phyloP scores from a whole-genome alignment of 805 yeast genomes.

The Metschnikowia continentalis region DNA sequence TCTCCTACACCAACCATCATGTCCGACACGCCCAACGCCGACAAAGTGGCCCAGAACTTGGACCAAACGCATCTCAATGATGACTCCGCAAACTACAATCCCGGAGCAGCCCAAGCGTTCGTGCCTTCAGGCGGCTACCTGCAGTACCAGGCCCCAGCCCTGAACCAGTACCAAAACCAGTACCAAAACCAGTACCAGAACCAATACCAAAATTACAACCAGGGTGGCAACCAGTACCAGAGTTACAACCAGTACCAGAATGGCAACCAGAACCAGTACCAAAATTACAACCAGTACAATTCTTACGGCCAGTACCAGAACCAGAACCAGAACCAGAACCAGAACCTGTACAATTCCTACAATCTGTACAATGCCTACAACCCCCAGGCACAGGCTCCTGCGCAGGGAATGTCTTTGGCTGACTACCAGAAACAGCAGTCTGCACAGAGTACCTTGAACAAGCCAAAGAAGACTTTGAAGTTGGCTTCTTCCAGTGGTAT shows the following conservation, averaged over 20 bases:
- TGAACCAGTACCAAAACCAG: slow-evolving; percentile 13
- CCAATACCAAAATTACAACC: slow-evolving; percentile 12
- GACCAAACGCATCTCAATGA: slow-evolving; percentile 38
- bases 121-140: slow-evolving; percentile 39
- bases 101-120: slow-evolving; percentile 47
- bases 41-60: slow-evolving; percentile 42
- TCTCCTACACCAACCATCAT: slow-evolving; percentile 1
- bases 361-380: slow-evolving; percentile 13
- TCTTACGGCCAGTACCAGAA: slow-evolving; percentile 18
- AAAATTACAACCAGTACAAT: slow-evolving; percentile 16
- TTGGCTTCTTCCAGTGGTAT: slow-evolving; percentile 63
- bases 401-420: slow-evolving; percentile 64
- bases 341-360: slow-evolving; percentile 15
- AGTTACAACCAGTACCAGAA: slow-evolving; percentile 5
- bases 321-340: slow-evolving; percentile 17
- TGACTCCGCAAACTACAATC: slow-evolving; percentile 36
- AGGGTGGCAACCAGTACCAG: slow-evolving; percentile 21
- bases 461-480: slow-evolving; percentile 66
- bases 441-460: slow-evolving; percentile 40
- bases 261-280: slow-evolving; percentile 8
- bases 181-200: slow-evolving; percentile 12
- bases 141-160: slow-evolving; percentile 15
- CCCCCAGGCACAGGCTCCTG: slow-evolving; percentile 17
- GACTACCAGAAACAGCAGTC: slow-evolving; percentile 72
- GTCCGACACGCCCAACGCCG: slow-evolving; percentile 27